Evolutionary conservation across 2,329 filamentous ascomycete species (phyloP), one percentile per base, ranked within the genome.

Genomic region (Mollisiaceae sp.): DNA sequence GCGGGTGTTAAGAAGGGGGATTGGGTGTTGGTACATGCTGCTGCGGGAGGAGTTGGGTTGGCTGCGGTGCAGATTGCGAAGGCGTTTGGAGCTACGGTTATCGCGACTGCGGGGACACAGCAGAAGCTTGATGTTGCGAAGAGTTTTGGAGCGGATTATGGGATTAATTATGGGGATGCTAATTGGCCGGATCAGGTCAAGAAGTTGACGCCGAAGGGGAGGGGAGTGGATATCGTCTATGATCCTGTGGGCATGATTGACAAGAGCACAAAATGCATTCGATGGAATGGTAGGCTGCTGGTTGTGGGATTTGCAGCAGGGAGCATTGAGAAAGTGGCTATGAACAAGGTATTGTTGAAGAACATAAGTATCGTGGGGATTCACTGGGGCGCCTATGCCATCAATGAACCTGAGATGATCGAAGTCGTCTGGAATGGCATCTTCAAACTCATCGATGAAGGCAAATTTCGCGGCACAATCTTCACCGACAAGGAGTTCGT

Each of bases 1-100:
- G 94, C 93, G 0, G 85, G 86, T 2, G 83, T 97, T 50, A 90
- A 93, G 79, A 79, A 85, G 45, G 93, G 93, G 0, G 94, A 98
- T 74, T 91, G 86, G 79, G 94, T 97, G 1, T 86, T 98, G 9
- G 88, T 98, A 15, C 94, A 98, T 76, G 94, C 94, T 1, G 94
- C 93, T 0, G 94, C 94, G 0, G 94, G 94, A 2, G 94, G 94
- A 18, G 94, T 97, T 12, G 94, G 94, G 0, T 81, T 97, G 1
- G 92, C 94, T 1, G 94, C 94, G 4, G 93, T 98, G 27, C 94
- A 97, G 78, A 89, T 98, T 67, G 94, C 94, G 35, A 97, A 97
- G 79, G 94, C 94, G 0, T 89, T 91, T 60, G 94, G 94, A 8
- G 94, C 94, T 11, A 95, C 86, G 2, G 94, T 98, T n/a, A 89